phyloP scores from a whole-genome alignment of 2,329 filamentous ascomycete genomes.

The Ceratocystis variospora region DNA sequence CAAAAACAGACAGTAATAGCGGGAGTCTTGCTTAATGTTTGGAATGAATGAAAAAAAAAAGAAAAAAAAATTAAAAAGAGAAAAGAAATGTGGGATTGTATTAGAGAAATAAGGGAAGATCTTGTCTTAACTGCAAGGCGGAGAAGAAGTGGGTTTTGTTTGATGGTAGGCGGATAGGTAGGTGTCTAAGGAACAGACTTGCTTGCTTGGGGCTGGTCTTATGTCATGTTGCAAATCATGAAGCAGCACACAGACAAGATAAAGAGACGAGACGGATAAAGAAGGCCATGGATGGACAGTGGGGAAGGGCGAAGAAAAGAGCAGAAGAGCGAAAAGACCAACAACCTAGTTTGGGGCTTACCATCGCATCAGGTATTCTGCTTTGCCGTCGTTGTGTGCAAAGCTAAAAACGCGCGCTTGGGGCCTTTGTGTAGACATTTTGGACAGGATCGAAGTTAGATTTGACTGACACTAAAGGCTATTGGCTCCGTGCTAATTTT shows the following conservation, averaged over 20 bases:
- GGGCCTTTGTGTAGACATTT: background rate
- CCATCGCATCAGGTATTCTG: too few species aligned
- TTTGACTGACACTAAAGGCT: background rate
- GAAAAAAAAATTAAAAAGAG: background rate
- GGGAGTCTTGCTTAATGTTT: too few species aligned
- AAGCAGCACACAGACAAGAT: background rate
- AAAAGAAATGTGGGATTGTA: background rate
- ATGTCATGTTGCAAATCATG: background rate
- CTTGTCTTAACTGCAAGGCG: background rate
- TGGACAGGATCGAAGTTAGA: background rate
- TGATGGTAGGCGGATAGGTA: background rate
- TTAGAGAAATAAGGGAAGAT: background rate
- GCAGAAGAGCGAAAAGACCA: background rate
- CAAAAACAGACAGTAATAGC: too few species aligned
- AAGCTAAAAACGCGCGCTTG: too few species aligned
- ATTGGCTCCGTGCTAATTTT: background rate
- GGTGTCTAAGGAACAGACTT: background rate
- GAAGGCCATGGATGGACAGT: background rate
- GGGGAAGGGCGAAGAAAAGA: background rate
- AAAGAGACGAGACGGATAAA: background rate
- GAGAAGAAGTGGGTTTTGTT: conserved; percentile 7
- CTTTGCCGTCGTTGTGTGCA: too few species aligned
- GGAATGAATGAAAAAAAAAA: background rate
- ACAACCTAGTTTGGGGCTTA: too few species aligned
- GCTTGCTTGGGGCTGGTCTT: background rate